These are phyloP conservation scores for Trichoderma polysporum DNA, from an alignment of 2,329 filamentous ascomycete species.

Conservation along the genomic window DNA sequence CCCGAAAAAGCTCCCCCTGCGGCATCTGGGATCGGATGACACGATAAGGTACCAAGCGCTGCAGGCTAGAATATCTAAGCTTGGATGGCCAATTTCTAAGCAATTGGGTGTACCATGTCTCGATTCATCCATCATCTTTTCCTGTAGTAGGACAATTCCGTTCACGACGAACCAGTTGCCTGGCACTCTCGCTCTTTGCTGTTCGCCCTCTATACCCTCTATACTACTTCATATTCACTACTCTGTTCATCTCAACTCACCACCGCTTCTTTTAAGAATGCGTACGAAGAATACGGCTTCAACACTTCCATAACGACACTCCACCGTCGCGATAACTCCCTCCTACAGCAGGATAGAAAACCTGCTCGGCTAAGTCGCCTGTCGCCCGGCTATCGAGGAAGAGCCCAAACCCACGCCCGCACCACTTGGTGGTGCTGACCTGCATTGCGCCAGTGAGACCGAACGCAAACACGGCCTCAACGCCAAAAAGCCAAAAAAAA, in stretches of 20 bases:
- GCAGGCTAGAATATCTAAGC: not conserved
- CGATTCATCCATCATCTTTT: too few species aligned
- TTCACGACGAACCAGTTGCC: not conserved
- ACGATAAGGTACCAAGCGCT: not conserved
- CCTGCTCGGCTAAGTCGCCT: not conserved
- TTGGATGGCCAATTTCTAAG: not conserved
- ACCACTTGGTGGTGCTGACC: slow-evolving; percentile 11
- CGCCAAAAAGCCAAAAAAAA: not conserved
- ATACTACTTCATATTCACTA: too few species aligned
- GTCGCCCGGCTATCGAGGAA: not conserved
- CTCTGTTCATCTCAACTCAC: too few species aligned
- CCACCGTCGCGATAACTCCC: not conserved
- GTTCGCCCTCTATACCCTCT: too few species aligned
- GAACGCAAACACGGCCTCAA: not conserved
- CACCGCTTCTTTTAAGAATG: not conserved
- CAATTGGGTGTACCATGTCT: too few species aligned
- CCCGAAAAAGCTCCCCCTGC: not conserved
- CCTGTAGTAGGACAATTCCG: too few species aligned
- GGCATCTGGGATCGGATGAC: not conserved
- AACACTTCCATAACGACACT: not conserved
- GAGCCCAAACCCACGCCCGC: not conserved
- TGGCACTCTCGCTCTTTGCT: not conserved
- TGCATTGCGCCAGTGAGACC: slow-evolving; percentile 11
- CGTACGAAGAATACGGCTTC: not conserved
- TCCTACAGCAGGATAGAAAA: not conserved